Conservation (phyloP, 768 basidiomycete genomes). For the Russula griseocarnosa region DNA sequence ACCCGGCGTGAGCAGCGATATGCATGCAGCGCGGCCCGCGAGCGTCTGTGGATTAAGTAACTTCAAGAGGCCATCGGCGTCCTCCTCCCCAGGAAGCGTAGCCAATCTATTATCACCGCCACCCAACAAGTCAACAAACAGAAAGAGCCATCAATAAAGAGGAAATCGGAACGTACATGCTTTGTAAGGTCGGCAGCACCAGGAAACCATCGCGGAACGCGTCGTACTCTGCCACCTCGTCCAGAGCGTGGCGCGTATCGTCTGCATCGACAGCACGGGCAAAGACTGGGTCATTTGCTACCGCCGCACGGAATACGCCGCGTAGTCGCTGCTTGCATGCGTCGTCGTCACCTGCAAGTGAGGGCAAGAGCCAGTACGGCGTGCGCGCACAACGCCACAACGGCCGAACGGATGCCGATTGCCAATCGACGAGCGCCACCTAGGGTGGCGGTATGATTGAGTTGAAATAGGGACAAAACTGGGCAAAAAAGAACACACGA, state of each 20-base stretch:
- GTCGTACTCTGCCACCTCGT: conserved; percentile 36
- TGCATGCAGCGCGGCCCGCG: conserved; percentile 31
- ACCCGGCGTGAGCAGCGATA: conserved; percentile 32
- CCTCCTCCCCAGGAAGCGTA: conserved; percentile 37
- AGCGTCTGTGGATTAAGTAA: conserved; percentile 35
- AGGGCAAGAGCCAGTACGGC: conserved; percentile 34
- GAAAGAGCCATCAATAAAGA: too few relatives aligned
- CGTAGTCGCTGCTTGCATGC: conserved; percentile 27
- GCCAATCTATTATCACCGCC: conserved; percentile 31
- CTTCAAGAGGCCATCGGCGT: conserved; percentile 33
- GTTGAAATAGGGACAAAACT: neutral
- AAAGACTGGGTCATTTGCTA: conserved; percentile 32
- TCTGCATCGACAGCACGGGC: conserved; percentile 33
- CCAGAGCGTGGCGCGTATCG: conserved; percentile 34
- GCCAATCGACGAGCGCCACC: conserved; percentile 35
- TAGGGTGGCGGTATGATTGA: conserved; percentile 5
- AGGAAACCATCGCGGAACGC: conserved; percentile 38
- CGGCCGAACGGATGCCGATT: conserved; percentile 32
- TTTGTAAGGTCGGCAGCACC: conserved; percentile 36
- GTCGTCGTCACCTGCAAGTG: conserved; percentile 29
- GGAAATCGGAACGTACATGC: conserved; percentile 32
- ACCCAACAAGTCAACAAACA: neutral
- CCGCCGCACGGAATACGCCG: conserved; percentile 30
- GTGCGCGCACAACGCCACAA: conserved; percentile 37
- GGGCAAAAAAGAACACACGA: conserved; percentile 28